A percentile compares a stretch with the other conserved stretches of the same genome.
phyloP scores from a whole-genome alignment of 169 alveolate genomes.

The Eimeria falciformis region DNA sequence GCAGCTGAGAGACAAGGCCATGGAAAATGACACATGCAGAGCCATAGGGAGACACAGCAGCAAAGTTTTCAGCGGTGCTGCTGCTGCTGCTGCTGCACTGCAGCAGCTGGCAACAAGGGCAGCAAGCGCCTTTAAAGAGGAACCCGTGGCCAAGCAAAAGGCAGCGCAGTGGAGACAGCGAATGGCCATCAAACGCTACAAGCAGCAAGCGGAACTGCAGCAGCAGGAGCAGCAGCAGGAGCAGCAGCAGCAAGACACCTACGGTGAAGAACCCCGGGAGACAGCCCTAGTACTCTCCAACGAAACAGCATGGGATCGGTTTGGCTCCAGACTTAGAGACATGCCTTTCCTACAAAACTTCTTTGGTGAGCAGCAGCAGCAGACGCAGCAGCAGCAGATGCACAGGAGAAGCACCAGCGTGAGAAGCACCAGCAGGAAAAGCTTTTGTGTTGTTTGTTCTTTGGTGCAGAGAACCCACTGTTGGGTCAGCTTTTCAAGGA shows the following conservation, averaged over 20 bases:
- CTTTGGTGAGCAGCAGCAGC: conserved; percentile 82
- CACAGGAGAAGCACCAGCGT: conserved; percentile 6
- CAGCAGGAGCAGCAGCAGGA: conserved; percentile 27
- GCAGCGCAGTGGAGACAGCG: conserved; percentile 84
- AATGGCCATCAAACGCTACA: conserved; percentile 83
- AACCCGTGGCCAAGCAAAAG: conserved; percentile 59
- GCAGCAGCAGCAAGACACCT: conserved; percentile 43
- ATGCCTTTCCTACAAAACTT: conserved; percentile 91
- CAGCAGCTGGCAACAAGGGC: conserved; percentile 65
- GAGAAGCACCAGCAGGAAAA: conserved; percentile 33
- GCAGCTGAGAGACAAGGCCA: conserved; percentile 34
- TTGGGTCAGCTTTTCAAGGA: conserved; percentile 90
- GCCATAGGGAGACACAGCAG: conserved; percentile 18
- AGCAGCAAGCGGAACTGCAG: conserved; percentile 71
- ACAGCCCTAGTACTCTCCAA: conserved; percentile 81
- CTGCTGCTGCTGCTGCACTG: conserved; percentile 63
- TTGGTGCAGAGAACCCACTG: conserved; percentile 83
- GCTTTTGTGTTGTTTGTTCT: neutral
- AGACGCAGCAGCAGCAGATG: conserved; percentile 48
- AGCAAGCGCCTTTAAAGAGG: conserved; percentile 42
- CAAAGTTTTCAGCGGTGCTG: neutral
- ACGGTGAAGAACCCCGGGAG: conserved; percentile 45
- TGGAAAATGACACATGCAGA: neutral
- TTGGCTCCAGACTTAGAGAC: conserved; percentile 89
- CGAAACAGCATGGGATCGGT: conserved; percentile 81